phyloP scores from a whole-genome alignment of 306 rosid species.

The Macrotyloma uniflorum region DNA sequence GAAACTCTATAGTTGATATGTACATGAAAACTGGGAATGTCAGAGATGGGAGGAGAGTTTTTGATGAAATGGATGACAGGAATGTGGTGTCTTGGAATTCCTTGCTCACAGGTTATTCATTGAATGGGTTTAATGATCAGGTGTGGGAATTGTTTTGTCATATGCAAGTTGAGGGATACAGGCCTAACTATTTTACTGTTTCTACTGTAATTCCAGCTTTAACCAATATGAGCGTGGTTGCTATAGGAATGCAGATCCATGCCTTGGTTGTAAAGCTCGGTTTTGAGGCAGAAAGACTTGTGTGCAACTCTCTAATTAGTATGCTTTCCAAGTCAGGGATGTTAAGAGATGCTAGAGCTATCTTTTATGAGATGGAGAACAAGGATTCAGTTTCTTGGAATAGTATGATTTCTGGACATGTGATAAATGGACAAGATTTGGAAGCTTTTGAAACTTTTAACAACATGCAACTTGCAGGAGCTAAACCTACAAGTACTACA shows the following conservation, averaged over 20 bases:
- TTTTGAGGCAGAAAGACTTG: slow-evolving; percentile 50
- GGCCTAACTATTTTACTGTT: slow-evolving; percentile 65
- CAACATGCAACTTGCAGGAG: slow-evolving; percentile 62
- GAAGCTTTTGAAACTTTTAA: slow-evolving; percentile 65
- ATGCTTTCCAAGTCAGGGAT: slow-evolving; percentile 72
- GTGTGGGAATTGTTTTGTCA: slow-evolving; percentile 51
- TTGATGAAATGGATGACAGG: slow-evolving; percentile 70
- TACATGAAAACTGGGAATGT: slow-evolving; percentile 74
- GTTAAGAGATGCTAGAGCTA: slow-evolving; percentile 58
- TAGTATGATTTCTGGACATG: slow-evolving; percentile 72
- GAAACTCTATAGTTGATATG: slow-evolving; percentile 80
- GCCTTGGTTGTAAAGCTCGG: slow-evolving; percentile 67
- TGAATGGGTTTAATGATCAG: slow-evolving; percentile 48
- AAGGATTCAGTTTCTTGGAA: slow-evolving; percentile 81
- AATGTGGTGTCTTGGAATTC: slow-evolving; percentile 91
- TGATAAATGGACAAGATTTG: slow-evolving; percentile 56
- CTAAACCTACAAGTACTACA: slow-evolving; percentile 54
- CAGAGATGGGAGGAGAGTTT: slow-evolving; percentile 65
- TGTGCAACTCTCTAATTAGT: slow-evolving; percentile 68
- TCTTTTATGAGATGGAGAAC: slow-evolving; percentile 61
- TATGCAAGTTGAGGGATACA: slow-evolving; percentile 60
- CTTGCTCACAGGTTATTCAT: slow-evolving; percentile 64
- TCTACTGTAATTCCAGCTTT: slow-evolving; percentile 64
- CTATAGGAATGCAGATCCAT: slow-evolving; percentile 69
- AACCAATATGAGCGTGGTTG: slow-evolving; percentile 53